phyloP scores from a whole-genome alignment of 495 filamentous ascomycete species.

The Trichoderma asperelloides region DNA sequence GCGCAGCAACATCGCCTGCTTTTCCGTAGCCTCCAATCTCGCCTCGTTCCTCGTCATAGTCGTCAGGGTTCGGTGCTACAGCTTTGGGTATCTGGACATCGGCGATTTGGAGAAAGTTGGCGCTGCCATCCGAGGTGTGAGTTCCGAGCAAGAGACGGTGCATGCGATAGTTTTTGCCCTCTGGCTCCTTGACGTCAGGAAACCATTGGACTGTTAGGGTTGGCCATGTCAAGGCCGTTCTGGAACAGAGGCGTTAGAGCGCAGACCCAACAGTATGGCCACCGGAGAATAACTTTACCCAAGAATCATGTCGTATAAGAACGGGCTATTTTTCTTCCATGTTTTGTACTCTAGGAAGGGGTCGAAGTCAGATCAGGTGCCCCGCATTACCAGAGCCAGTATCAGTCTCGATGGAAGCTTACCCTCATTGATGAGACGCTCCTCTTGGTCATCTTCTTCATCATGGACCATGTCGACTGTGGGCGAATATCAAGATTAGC shows the following conservation, averaged over 20 bases:
- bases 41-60: slow-evolving; percentile 85
- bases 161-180: slow-evolving; percentile 76
- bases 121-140: slow-evolving; percentile 78
- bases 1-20: slow-evolving; percentile 42
- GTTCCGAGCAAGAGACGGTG: slow-evolving; percentile 92
- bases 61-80: slow-evolving; percentile 56
- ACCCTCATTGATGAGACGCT: slow-evolving; percentile 94
- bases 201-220: slow-evolving; percentile 98
- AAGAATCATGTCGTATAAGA: slow-evolving; percentile 94
- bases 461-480: slow-evolving; percentile 52
- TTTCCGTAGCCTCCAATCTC: slow-evolving; percentile 92
- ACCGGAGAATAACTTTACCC: slow-evolving; percentile 34
- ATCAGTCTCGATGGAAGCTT: slow-evolving; percentile 13
- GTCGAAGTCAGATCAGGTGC: slow-evolving; percentile 14
- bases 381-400: neutral
- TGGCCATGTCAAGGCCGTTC: slow-evolving; percentile 94
- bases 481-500: neutral
- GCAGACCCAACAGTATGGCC: neutral
- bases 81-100: slow-evolving; percentile 83
- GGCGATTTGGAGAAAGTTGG: slow-evolving; percentile 92
- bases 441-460: slow-evolving; percentile 57
- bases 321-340: slow-evolving; percentile 99
- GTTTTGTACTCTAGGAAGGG: slow-evolving; percentile 80
- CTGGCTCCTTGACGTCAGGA: slow-evolving; percentile 80
- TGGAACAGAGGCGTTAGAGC: slow-evolving; percentile 18